phyloP scores from a whole-genome alignment of 192 early-diverging fungal genomes.

The Spinellus fusiger region DNA sequence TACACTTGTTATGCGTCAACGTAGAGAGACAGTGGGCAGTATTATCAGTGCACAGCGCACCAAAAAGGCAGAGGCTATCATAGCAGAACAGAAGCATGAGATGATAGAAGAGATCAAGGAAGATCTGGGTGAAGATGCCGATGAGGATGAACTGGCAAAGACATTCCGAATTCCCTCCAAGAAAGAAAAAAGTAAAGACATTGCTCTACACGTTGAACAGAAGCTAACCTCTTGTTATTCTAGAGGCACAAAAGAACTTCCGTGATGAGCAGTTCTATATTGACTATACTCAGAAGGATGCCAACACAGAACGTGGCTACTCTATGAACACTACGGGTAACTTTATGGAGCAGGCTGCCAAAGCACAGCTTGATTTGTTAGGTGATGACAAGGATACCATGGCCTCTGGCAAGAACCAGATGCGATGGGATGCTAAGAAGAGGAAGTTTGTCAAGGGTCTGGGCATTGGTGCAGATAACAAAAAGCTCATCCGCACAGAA shows the following conservation, averaged over 20 bases:
- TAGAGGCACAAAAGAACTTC: slow-evolving; percentile 37
- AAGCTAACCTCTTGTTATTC: neutral
- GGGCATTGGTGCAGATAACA: slow-evolving; percentile 91
- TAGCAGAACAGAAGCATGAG: slow-evolving; percentile 3
- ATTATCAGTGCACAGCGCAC: slow-evolving; percentile 29
- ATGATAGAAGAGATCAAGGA: neutral
- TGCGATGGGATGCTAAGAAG: slow-evolving; percentile 93
- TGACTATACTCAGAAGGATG: slow-evolving; percentile 75
- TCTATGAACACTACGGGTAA: slow-evolving; percentile 61
- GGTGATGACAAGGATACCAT: slow-evolving; percentile 76
- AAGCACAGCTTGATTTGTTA: slow-evolving; percentile 68
- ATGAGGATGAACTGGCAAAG: slow-evolving; percentile 25
- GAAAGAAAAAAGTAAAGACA: slow-evolving; percentile 2
- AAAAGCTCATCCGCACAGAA: slow-evolving; percentile 90
- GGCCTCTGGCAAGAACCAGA: slow-evolving; percentile 50
- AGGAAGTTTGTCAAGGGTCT: slow-evolving; percentile 80
- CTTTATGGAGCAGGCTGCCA: slow-evolving; percentile 77
- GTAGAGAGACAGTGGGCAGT: slow-evolving; percentile 43
- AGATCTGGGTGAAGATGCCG: slow-evolving; percentile 23
- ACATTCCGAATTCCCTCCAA: slow-evolving; percentile 32
- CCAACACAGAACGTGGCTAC: slow-evolving; percentile 86
- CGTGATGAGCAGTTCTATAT: slow-evolving; percentile 88
- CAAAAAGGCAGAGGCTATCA: slow-evolving; percentile 6
- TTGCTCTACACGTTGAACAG: neutral
- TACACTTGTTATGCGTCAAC: slow-evolving; percentile 61